phyloP scores from a whole-genome alignment of 129 eudicot genomes.

The Tagetes erecta region DNA sequence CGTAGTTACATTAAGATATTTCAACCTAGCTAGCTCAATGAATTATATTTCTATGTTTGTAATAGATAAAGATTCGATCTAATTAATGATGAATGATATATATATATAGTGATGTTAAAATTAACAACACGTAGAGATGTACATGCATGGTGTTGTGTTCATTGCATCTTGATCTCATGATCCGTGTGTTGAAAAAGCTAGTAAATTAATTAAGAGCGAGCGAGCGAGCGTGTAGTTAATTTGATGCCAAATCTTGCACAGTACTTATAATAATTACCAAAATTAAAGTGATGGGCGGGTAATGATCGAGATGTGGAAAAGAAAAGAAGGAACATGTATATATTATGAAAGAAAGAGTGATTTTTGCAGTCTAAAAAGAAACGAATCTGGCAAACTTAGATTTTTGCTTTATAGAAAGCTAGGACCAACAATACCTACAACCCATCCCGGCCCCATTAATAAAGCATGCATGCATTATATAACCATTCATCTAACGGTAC shows the following conservation, averaged over 20 bases:
- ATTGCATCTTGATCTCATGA: constrained; percentile 22
- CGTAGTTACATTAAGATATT: too few relatives aligned
- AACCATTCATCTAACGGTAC: neutral
- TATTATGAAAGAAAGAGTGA: constrained; percentile 27
- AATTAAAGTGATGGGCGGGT: constrained; percentile 28
- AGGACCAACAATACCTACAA: constrained; percentile 46
- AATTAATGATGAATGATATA: constrained; percentile 16
- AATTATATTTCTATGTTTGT: neutral
- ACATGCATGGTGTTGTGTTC: neutral
- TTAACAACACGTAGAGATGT: constrained; percentile 10
- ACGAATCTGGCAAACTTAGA: constrained; percentile 49
- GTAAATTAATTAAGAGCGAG: too few relatives aligned
- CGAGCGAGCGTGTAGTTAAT: neutral
- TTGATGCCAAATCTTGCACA: constrained; percentile 36
- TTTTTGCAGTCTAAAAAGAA: constrained; percentile 56
- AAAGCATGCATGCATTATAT: neutral
- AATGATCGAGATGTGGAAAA: constrained; percentile 9
- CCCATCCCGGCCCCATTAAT: constrained; percentile 42
- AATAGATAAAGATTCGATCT: neutral
- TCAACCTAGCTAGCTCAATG: neutral
- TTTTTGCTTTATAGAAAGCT: constrained; percentile 47
- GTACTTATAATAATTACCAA: constrained; percentile 31
- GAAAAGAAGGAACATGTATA: constrained; percentile 30
- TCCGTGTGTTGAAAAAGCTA: constrained; percentile 31
- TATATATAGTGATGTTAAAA: constrained; percentile 1